Base-by-base conservation (phyloP, 345 rosid species). In the Gossypium australe region DNA sequence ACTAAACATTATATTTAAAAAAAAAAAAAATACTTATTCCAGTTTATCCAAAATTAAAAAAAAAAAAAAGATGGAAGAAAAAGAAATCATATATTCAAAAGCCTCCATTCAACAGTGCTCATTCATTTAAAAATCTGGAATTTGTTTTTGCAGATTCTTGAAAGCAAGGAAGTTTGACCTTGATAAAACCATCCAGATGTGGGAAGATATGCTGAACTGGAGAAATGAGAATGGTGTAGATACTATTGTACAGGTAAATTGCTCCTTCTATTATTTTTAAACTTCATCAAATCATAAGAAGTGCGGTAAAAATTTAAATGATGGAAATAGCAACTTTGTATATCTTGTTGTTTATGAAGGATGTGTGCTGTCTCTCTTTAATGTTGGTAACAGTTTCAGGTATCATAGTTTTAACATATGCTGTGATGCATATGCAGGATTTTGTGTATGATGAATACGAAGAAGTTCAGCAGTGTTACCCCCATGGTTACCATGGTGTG, bases 401-500 rank as follows among this genome's bases (percentile, higher is more conserved):
- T 56, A 70, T 57, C 60, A 55, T 45, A 44, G 57, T 64, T 27
- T 9, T 65, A 73, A 7, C 43, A 64, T 38, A 61, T 64, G 48
- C 22, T 49, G n/a, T 72, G 67, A 25, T 78, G 70, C 63, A 44
- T 72, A 56, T 74, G 73, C 80, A 94, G 98, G 98, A 92, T 89
- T 94, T 91, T 87, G 85, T 85, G 44, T 94, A 88, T 80, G 87
- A 89, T 71, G 98, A 94, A 72, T 87, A 80, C 43, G 91, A 89
- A 85, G 82, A 87, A 86, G 97, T 94, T 63, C 94, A 86, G 80
- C 82, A 78, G 0, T 88, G 84, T 78, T 94, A 94, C 80, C 98
- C 98, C 72, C 98, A 92, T 78, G 98, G 98, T 77, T 94, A 91
- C 78, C 98, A 94, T 86, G 98, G 98, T 70, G 87, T 91, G 72